Evolutionary conservation across 768 basidiomycete genomes (phyloP).

Genomic region (Boletus insuetus): DNA sequence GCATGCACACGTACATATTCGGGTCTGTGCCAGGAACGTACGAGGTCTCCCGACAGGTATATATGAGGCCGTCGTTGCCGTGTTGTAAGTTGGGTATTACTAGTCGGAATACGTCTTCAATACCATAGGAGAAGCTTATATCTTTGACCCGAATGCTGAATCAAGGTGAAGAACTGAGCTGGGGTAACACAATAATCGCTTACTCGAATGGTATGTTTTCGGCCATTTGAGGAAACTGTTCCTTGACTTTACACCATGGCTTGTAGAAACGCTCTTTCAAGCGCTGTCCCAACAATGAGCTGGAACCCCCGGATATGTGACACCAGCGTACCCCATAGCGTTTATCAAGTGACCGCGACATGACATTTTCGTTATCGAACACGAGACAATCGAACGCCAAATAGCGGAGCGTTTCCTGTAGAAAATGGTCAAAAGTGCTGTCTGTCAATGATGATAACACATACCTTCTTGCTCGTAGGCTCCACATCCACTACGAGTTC

Average conservation of each 20-base stretch:
- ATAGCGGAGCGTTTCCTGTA: constrained; percentile 75
- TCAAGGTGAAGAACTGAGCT: constrained; percentile 6
- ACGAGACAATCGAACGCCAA: constrained; percentile 94
- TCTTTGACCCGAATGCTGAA: constrained; percentile 82
- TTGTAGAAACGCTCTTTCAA: constrained; percentile 78
- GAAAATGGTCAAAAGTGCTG: not conserved
- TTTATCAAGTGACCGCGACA: constrained; percentile 77
- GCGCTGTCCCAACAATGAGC: constrained; percentile 32
- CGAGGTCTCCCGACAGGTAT: constrained; percentile 83
- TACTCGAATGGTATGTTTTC: constrained; percentile 79
- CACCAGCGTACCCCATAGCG: constrained; percentile 77
- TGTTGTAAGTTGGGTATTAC: constrained; percentile 87
- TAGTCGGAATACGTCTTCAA: constrained; percentile 79
- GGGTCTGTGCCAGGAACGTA: constrained; percentile 83
- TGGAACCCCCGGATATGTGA: not conserved
- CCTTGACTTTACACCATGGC: constrained; percentile 71
- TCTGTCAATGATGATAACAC: constrained; percentile 21
- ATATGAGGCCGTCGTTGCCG: constrained; percentile 94
- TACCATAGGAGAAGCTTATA: constrained; percentile 82
- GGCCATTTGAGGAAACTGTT: constrained; percentile 65
- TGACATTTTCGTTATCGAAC: constrained; percentile 81
- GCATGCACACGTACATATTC: constrained; percentile 86
- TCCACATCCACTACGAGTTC: constrained; percentile 93
- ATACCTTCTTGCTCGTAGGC: constrained; percentile 64
- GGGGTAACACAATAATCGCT: constrained; percentile 26